Evolutionary conservation across 192 early-diverging fungal genomes (phyloP).

Genomic region (Chytriomyces sp.): DNA sequence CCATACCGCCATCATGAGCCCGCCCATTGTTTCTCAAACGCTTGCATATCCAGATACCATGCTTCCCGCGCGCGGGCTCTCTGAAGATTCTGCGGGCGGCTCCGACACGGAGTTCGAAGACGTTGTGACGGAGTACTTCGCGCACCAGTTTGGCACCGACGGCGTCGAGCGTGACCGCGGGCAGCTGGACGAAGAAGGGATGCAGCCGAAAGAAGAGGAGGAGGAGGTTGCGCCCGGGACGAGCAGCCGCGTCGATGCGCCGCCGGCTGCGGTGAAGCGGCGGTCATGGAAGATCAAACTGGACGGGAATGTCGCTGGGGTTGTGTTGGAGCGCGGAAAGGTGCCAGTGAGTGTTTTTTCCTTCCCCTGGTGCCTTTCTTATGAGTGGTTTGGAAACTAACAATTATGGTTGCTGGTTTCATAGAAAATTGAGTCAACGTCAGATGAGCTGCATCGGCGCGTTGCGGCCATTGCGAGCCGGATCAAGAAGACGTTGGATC

Average conservation of each 20-base stretch:
- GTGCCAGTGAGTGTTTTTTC: conserved; percentile 5
- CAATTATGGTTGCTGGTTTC: too few relatives aligned
- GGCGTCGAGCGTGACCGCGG: conserved; percentile 5
- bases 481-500: conserved; percentile 22
- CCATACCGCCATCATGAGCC: too few relatives aligned
- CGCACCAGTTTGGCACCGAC: conserved; percentile 18
- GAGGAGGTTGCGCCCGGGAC: too few relatives aligned
- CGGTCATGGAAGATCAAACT: conserved; percentile 29
- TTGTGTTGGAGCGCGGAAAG: conserved; percentile 24
- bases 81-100: too few relatives aligned
- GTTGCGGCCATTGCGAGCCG: conserved; percentile 13
- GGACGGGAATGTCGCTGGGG: conserved; percentile 20
- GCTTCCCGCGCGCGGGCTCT: too few relatives aligned
- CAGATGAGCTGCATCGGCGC: conserved; percentile 27
- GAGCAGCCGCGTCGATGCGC: too few relatives aligned
- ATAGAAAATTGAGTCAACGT: conserved; percentile 11
- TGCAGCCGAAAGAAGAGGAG: neutral
- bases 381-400: too few relatives aligned
- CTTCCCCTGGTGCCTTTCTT: too few relatives aligned
- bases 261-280: too few relatives aligned
- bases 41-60: too few relatives aligned
- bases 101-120: conserved; percentile 20
- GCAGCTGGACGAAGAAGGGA: neutral
- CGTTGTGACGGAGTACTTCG: conserved; percentile 12
- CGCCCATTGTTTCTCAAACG: too few relatives aligned